These are phyloP conservation scores for Gossypium herbaceum DNA, from an alignment of 345 rosid species.

Conservation along the genomic window DNA sequence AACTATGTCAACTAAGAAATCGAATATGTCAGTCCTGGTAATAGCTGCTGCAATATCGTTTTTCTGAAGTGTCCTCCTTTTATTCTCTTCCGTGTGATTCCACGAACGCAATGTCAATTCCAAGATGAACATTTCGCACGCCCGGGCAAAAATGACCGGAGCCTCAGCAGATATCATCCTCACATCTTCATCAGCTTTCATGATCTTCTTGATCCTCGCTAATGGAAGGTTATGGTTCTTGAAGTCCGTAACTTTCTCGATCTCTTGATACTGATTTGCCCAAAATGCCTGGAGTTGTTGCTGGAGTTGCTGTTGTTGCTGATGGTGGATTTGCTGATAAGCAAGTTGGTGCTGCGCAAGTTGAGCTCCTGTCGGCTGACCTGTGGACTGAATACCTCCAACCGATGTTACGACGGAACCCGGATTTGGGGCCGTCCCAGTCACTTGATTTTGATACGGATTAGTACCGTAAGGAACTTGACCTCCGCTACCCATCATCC, in stretches of 20 bases:
- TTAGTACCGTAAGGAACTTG: conserved; percentile 51
- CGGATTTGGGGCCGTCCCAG: conserved; percentile 36
- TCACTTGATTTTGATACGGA: conserved; percentile 61
- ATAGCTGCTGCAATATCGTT: conserved; percentile 95
- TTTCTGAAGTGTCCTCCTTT: conserved; percentile 91
- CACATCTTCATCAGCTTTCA: conserved; percentile 98
- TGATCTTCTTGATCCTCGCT: conserved; percentile 96
- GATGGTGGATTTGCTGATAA: conserved; percentile 84
- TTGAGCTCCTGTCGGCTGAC: conserved; percentile 55
- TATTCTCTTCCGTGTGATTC: conserved; percentile 97
- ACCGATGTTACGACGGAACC: conserved; percentile 25
- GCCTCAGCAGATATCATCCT: conserved; percentile 99
- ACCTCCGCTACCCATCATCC: conserved; percentile 36
- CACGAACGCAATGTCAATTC: conserved; percentile 88
- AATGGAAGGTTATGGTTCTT: conserved; percentile 93
- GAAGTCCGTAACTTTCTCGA: conserved; percentile 76
- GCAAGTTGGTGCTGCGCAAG: conserved; percentile 68
- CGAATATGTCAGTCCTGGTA: conserved; percentile 90
- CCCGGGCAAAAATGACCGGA: conserved; percentile 89
- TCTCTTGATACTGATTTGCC: conserved; percentile 79
- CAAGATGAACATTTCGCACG: conserved; percentile 95
- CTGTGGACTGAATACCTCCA: conserved; percentile 41
- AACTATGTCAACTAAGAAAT: conserved; percentile 87
- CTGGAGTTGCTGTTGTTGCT: conserved; percentile 88
- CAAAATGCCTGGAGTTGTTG: conserved; percentile 87